Base-by-base conservation (phyloP, 805 yeast species). In the Candida chauliodis region DNA sequence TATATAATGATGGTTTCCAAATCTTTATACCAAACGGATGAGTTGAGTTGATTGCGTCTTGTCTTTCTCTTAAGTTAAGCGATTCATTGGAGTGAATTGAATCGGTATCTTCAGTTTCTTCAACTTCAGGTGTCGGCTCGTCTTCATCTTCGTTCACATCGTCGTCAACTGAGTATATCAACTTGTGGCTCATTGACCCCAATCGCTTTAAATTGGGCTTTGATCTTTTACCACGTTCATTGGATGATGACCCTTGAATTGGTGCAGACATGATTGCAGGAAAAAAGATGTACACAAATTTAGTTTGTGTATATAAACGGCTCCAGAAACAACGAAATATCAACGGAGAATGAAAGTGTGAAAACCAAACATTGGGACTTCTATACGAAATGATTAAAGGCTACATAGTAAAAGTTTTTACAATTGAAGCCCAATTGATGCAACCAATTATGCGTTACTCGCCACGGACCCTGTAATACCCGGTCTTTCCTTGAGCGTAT, bases 11-110 rank as follows among this genome's bases (percentile, higher is more conserved):
- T 1, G 99, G 99, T 55, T 93, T 93, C 99, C 99, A 93, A 51
- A 93, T 87, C 59, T 96, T 83, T 32, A 93, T 91, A 73, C 99
- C 99, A 53, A 93, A 93, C 0, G 99, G 99, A 67, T 93, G 99
- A 4, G 97, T 89, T 37, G 85, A 81, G 56, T 93, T 93, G 56
- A 93, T 93, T 11, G 99, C 99, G 50, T 86, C 90, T 60, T 93
- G 99, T 47, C 97, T 79, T 49, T 90, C 96, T 43, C 93, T 73
- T 38, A 91, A 71, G 4, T 96, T 93, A 56, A 85, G 82, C 4
- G 95, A 84, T 58, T 91, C 97, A 11, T 56, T 43, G 1, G 71
- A 58, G 1, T 59, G 44, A 1, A 58, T 37, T 2, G 70, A 58
- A 19, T 46, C 34, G 0, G 67, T 63, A 2, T 39, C 55, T 26